Conservation (phyloP, 805 yeast species). For the Tetrapisispora fleetii region DNA sequence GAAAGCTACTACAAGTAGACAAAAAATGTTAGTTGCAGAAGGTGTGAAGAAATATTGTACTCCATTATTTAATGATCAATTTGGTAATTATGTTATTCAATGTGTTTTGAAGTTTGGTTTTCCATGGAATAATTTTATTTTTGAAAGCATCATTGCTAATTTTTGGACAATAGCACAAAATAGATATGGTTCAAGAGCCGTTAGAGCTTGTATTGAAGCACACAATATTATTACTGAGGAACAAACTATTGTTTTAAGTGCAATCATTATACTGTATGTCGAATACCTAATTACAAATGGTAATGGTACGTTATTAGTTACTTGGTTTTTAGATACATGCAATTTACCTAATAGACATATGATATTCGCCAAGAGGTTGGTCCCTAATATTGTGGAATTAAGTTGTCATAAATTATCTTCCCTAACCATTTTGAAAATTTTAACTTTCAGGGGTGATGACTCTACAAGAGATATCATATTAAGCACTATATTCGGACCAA, state of each 20-base stretch:
- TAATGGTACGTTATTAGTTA: constrained; percentile 80
- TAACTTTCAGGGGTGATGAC: constrained; percentile 58
- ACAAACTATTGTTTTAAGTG: constrained; percentile 63
- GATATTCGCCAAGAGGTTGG: constrained; percentile 51
- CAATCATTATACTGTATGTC: constrained; percentile 67
- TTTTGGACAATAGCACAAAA: constrained; percentile 78
- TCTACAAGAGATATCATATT: constrained; percentile 53
- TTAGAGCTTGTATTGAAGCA: constrained; percentile 85
- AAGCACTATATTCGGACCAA: constrained; percentile 52
- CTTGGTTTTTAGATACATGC: constrained; percentile 92
- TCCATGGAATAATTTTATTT: constrained; percentile 83
- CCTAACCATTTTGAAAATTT: constrained; percentile 67
- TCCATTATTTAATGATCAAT: constrained; percentile 85
- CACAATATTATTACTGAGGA: constrained; percentile 49
- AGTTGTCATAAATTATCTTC: constrained; percentile 79
- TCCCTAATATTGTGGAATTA: constrained; percentile 51
- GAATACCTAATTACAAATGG: constrained; percentile 70
- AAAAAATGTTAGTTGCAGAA: constrained; percentile 53
- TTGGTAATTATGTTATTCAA: constrained; percentile 93
- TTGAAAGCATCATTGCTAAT: constrained; percentile 68
- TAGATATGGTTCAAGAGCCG: constrained; percentile 91
- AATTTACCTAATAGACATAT: constrained; percentile 53
- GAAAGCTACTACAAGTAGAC: constrained; percentile 53
- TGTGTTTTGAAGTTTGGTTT: constrained; percentile 84
- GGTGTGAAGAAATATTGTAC: constrained; percentile 73